phyloP scores from a whole-genome alignment of 805 yeast genomes.

The Saccharomycopsis lassenensis region DNA sequence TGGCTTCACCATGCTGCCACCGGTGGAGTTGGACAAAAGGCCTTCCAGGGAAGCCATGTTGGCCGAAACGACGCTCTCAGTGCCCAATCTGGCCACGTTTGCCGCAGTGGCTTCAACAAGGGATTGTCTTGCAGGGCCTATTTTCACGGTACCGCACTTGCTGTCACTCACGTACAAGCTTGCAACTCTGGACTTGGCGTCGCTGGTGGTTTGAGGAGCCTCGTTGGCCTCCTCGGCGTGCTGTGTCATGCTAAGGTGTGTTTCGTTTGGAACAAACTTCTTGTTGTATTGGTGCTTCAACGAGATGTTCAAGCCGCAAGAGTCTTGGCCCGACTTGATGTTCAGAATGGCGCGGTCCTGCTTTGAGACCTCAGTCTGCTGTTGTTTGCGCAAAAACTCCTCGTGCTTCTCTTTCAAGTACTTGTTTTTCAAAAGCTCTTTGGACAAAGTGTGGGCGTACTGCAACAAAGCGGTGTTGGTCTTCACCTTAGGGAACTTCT shows the following conservation, averaged over 20 bases:
- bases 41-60: not conserved
- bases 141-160: slow-evolving; percentile 16
- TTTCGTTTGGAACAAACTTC: too few relatives aligned
- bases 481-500: slow-evolving; percentile 15
- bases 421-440: slow-evolving; percentile 13
- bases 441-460: slow-evolving; percentile 15
- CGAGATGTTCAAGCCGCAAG: slow-evolving; percentile 9
- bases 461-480: slow-evolving; percentile 17
- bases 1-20: slow-evolving; percentile 8
- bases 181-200: slow-evolving; percentile 11
- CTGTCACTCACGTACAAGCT: slow-evolving; percentile 13
- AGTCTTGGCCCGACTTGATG: not conserved
- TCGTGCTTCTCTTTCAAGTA: slow-evolving; percentile 13
- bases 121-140: slow-evolving; percentile 14
- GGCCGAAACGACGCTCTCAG: not conserved
- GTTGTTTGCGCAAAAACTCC: slow-evolving; percentile 10
- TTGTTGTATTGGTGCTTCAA: slow-evolving; percentile 7
- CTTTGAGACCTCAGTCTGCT: not conserved
- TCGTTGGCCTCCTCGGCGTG: not conserved
- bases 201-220: not conserved
- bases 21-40: slow-evolving; percentile 5
- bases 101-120: not conserved
- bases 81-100: not conserved
- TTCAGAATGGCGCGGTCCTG: not conserved
- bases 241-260: too few relatives aligned